Base-by-base conservation (phyloP, 768 basidiomycete genomes). In the Boletellus ananiceps region DNA sequence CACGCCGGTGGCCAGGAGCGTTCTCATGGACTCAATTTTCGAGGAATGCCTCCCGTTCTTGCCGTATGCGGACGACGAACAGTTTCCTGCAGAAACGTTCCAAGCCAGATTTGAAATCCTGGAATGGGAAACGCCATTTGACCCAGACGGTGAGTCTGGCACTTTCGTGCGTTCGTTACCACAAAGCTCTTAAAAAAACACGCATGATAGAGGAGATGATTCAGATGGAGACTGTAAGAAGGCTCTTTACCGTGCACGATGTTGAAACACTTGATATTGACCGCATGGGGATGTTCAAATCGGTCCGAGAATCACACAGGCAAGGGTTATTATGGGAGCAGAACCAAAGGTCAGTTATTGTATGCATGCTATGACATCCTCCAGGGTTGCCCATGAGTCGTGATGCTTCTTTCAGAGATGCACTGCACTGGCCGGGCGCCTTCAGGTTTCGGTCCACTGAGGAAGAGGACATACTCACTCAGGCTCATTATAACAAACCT, bases 131-230 rank as follows among this genome's bases (percentile, higher is more conserved):
- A 54, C 49, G 0, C 67, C 73, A 37, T 67, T 72, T 40, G 57
- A 81, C 61, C 78, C 79, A 0, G 80, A 82, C 47, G 54, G 81
- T 81, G 47, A 69, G 76, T 62, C 0, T 1, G 2, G 41, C 52
- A 21, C 32, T 47, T 29, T 37, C 14, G 16, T 39, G 23, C 18
- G 37, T 0, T 4, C 5, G 13, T 35, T 29, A 32, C 27, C 9
- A 9, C 27, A 6, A 29, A 29, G 6, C 9, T 29, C 27, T 8
- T 6, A n/a, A n/a, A n/a, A n/a, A n/a, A n/a, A 19, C 16, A 21
- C 8, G 4, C 18, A 37, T 18, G 38, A 27, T 32, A 82, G 82
- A 62, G 54, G 78, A 80, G 54, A 61, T 78, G 16, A 74, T 83
- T 14, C 69, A 73, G 44, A 57, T 76, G 5, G 77, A 81, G 60